Base-by-base conservation (phyloP, 164 flowering plant genomes). In the Vitis rupestris region DNA sequence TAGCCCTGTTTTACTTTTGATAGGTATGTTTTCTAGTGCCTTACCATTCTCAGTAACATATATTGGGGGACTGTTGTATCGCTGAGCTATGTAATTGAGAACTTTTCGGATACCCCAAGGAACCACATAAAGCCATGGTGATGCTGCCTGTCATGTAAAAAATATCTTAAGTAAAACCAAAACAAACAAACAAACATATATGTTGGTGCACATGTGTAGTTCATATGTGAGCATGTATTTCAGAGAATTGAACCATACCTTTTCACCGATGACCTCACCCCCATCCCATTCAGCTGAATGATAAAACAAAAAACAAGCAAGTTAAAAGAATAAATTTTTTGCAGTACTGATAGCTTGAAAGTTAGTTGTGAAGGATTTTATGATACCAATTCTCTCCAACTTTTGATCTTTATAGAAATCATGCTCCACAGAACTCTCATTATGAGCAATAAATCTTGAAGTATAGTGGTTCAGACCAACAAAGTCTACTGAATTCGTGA, bases 381-480 rank as follows among this genome's bases (percentile, higher is more conserved):
- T 10, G 29, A n/a, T 80, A 94, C 98, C 90, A 52, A 85, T 84
- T 76, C 91, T 90, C 53, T 82, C 75, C 72, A 82, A 79, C 74
- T 85, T 76, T 74, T 94, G 97, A 50, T 61, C 88, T 72, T 76
- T 72, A 72, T 88, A 88, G 65, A 68, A 89, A 63, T 69, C 74
- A 67, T 81, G 66, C 37, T 70, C 80, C 62, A 86, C 90, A 54
- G 70, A 66, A 50, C 70, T 70, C 10, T 75, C 75, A 23, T 82
- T 30, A 71, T 89, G 86, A 71, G 83, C 70, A 72, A 94, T 85
- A 66, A 83, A 87, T 71, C 97, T 85, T 65, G 97, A 67, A 1
- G 98, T 94, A 64, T 94, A 94, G 72, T 94, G 98, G 79, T 94
- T 92, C 50, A 94, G 75, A 75, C 98, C 98, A 63, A 94, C 59